Conservation (phyloP, 495 filamentous ascomycete species). For the Lichenothelia convexa region DNA sequence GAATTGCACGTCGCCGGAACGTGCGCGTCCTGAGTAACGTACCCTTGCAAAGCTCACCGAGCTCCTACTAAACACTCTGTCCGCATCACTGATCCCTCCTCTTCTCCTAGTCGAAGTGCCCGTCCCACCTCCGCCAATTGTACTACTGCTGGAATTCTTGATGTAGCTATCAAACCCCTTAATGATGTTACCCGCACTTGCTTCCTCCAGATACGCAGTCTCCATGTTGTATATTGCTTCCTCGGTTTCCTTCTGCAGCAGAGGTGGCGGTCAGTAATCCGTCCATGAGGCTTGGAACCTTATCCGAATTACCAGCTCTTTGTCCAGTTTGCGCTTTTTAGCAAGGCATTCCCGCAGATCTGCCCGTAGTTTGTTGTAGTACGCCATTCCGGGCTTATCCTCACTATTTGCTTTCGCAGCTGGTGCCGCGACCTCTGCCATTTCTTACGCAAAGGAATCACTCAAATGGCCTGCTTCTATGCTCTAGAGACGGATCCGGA, state of each 20-base stretch:
- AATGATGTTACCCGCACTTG: conserved; percentile 86
- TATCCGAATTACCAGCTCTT: conserved; percentile 37
- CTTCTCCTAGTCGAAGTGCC: conserved; percentile 16
- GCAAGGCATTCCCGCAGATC: conserved; percentile 49
- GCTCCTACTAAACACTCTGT: conserved; percentile 25
- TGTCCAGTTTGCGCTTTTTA: conserved; percentile 49
- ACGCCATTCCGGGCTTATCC: conserved; percentile 35
- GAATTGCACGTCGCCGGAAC: no score
- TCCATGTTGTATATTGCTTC: conserved; percentile 74
- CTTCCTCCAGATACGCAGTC: conserved; percentile 71
- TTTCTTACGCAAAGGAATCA: no score
- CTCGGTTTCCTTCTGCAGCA: conserved; percentile 41
- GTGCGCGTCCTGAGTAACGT: no score
- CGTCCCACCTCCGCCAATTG: conserved; percentile 8
- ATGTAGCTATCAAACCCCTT: conserved; percentile 95
- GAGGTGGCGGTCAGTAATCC: background rate
- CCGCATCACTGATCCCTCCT: conserved; percentile 20
- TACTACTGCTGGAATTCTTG: conserved; percentile 41
- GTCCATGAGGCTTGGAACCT: background rate
- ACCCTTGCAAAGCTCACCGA: conserved; percentile 19
- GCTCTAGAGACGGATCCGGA: no score
- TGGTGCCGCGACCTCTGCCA: no score
- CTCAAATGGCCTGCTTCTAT: no score
- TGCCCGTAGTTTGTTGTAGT: conserved; percentile 55
- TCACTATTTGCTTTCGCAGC: no score